Evolutionary conservation across 164 flowering plant genomes (phyloP).

Genomic region (Nymphaea thermarum): DNA sequence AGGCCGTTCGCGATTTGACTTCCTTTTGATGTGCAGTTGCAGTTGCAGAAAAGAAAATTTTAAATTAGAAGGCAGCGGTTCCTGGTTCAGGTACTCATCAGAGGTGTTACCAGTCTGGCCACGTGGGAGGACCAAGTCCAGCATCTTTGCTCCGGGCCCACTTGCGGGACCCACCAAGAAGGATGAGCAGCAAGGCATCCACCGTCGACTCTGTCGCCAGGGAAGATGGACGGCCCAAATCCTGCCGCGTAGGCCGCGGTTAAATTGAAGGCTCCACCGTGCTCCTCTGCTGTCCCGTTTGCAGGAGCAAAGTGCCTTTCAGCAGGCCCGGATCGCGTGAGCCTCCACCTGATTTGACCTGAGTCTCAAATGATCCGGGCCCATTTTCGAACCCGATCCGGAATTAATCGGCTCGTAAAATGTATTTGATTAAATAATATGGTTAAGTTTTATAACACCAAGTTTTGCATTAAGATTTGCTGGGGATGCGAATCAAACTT

Average conservation of each 20-base stretch:
- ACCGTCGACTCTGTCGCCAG: not conserved
- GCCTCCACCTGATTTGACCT: not conserved
- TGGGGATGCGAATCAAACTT: too few relatives aligned
- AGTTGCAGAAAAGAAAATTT: not conserved
- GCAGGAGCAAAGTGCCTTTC: too few relatives aligned
- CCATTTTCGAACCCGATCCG: too few relatives aligned
- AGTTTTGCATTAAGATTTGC: too few relatives aligned
- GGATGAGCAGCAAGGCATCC: not conserved
- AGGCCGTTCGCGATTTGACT: too few relatives aligned
- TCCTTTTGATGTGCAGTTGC: too few relatives aligned
- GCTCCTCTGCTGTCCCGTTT: too few relatives aligned
- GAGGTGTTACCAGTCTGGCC: not conserved
- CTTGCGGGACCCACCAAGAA: not conserved
- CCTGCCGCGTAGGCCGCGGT: not conserved
- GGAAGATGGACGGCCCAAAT: not conserved
- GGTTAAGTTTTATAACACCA: too few relatives aligned
- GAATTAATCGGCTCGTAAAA: too few relatives aligned
- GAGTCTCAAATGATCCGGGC: not conserved
- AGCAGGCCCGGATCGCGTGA: not conserved
- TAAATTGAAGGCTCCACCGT: too few relatives aligned
- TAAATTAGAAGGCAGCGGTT: not conserved
- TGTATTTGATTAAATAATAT: too few relatives aligned
- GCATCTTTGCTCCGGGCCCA: not conserved
- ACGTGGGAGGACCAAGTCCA: not conserved
- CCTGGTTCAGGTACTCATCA: not conserved